Evolutionary conservation across 176 grass and related monocot species (phyloP).

Genomic region (Avena eriantha): DNA sequence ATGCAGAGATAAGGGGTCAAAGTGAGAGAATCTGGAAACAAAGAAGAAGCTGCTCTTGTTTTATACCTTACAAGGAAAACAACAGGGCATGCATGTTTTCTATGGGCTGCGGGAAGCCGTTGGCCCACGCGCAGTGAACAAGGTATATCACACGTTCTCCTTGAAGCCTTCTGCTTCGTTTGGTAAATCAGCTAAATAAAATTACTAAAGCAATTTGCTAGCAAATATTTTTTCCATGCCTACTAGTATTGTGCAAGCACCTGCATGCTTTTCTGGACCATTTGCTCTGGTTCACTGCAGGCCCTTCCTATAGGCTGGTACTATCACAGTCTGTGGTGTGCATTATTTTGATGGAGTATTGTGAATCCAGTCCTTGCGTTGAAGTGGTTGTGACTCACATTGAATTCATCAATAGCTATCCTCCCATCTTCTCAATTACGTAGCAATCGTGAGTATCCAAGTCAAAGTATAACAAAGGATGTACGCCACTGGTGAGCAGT

Average conservation of each 20-base stretch:
- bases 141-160: conserved; percentile 27
- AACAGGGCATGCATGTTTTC: conserved; percentile 28
- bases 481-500: not conserved
- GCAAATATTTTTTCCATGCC: not conserved
- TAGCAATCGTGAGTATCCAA: conserved; percentile 4
- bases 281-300: conserved; percentile 27
- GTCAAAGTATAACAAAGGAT: conserved; percentile 21
- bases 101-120: conserved; percentile 22
- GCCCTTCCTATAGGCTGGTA: conserved; percentile 21
- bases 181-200: not conserved
- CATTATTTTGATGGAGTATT: conserved; percentile 40
- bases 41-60: conserved; percentile 35
- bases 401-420: conserved; percentile 16
- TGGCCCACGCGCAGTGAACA: not conserved
- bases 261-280: conserved; percentile 13
- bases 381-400: conserved; percentile 19
- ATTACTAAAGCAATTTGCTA: not conserved
- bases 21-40: conserved; percentile 46
- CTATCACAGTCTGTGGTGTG: conserved; percentile 43
- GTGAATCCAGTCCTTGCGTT: conserved; percentile 20
- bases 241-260: not conserved
- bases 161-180: not conserved
- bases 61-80: conserved; percentile 57
- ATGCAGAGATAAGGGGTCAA: conserved; percentile 33
- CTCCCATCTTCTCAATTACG: not conserved